These are phyloP conservation scores for Trichosanthes cucumerina DNA, from an alignment of 306 rosid genomes.

Conservation along the genomic window DNA sequence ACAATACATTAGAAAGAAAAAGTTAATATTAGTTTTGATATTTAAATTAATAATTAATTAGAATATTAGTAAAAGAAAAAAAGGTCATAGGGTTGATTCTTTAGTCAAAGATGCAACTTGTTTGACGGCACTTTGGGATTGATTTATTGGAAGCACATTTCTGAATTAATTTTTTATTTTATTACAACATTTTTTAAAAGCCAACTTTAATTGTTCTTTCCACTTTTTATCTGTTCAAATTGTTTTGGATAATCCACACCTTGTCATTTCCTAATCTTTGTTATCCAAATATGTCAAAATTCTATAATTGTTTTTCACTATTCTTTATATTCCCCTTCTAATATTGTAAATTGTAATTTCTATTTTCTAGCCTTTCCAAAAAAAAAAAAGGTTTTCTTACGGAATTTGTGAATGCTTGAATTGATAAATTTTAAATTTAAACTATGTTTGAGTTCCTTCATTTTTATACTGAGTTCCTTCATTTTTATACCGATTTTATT, in stretches of 20 bases:
- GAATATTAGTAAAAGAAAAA: not conserved
- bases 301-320: no score
- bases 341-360: no score
- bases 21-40: not conserved
- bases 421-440: no score
- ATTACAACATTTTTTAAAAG: not conserved
- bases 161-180: not conserved
- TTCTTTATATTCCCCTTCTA: no score
- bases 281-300: not conserved
- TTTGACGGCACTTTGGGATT: not conserved
- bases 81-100: not conserved
- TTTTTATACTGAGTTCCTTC: no score
- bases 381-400: no score
- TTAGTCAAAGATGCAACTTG: constrained; percentile 7
- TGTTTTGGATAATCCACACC: not conserved
- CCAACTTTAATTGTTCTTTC: not conserved
- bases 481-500: no score
- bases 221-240: not conserved
- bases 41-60: not conserved
- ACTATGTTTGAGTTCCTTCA: no score
- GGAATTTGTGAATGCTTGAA: no score
- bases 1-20: not conserved
- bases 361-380: no score
- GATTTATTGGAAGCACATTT: not conserved
- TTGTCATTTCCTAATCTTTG: not conserved